phyloP scores from a whole-genome alignment of 305 asterid genomes.

The Fraxinus floribunda region DNA sequence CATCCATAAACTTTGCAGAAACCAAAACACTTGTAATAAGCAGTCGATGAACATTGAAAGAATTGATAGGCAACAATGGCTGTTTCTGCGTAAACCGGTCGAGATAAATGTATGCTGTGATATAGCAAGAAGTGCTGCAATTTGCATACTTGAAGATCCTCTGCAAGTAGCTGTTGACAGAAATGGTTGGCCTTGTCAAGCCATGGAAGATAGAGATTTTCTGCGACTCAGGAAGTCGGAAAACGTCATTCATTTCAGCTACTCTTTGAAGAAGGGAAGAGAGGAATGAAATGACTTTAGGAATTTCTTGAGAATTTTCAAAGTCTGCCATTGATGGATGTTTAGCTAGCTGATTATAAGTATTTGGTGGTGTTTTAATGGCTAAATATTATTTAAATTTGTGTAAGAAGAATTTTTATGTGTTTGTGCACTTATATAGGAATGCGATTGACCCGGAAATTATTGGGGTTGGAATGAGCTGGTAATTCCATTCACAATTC shows the following conservation, averaged over 20 bases:
- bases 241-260: slow-evolving; percentile 45
- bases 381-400: not conserved
- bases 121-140: slow-evolving; percentile 55
- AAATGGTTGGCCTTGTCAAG: slow-evolving; percentile 44
- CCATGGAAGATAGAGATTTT: slow-evolving; percentile 53
- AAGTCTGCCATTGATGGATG: slow-evolving; percentile 42
- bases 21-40: slow-evolving; percentile 58
- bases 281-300: slow-evolving; percentile 34
- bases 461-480: slow-evolving; percentile 31
- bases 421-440: slow-evolving; percentile 17
- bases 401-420: slow-evolving; percentile 13
- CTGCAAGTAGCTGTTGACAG: slow-evolving; percentile 48
- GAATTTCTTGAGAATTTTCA: slow-evolving; percentile 35
- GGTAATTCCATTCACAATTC: slow-evolving; percentile 16
- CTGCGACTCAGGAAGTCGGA: slow-evolving; percentile 1
- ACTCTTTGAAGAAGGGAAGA: slow-evolving; percentile 40
- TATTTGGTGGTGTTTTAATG: not conserved
- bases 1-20: slow-evolving; percentile 73
- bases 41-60: slow-evolving; percentile 64
- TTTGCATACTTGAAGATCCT: slow-evolving; percentile 63
- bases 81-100: slow-evolving; percentile 55
- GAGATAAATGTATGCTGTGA: slow-evolving; percentile 62
- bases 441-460: slow-evolving; percentile 28
- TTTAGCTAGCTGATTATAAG: not conserved
- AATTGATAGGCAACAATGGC: slow-evolving; percentile 47